Evolutionary conservation across 2,329 filamentous ascomycete species (phyloP).

Genomic region (Fusarium sp.): DNA sequence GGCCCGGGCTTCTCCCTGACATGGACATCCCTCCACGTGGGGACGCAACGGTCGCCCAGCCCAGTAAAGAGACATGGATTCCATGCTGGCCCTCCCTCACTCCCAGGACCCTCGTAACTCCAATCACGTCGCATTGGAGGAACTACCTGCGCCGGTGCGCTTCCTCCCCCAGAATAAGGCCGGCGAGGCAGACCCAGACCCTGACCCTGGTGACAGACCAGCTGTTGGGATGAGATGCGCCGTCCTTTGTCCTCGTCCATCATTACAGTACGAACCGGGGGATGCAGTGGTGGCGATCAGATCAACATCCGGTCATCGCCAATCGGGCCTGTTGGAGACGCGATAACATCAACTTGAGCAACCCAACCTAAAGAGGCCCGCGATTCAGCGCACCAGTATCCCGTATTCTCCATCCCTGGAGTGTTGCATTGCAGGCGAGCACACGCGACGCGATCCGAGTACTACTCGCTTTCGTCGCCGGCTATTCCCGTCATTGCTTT

Average conservation of each 20-base stretch:
- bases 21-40: conserved; percentile 20
- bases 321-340: conserved; percentile 23
- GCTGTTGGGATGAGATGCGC: neutral
- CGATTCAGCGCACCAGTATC: neutral
- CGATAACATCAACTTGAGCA: neutral
- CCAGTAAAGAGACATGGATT: conserved; percentile 1
- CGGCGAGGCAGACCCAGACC: conserved; percentile 1
- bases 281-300: conserved; percentile 4
- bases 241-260: neutral
- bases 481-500: neutral
- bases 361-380: neutral
- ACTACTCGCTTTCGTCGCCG: neutral
- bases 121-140: conserved; percentile 26
- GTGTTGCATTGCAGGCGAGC: neutral
- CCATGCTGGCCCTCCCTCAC: conserved; percentile 11
- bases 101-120: conserved; percentile 3
- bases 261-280: neutral
- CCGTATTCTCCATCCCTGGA: neutral
- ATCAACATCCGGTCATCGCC: conserved; percentile 25
- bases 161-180: conserved; percentile 1
- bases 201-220: conserved; percentile 8
- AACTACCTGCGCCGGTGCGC: conserved; percentile 1
- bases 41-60: conserved; percentile 20
- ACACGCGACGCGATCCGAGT: neutral
- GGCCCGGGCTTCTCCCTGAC: conserved; percentile 25